phyloP scores from a whole-genome alignment of 2,329 filamentous ascomycete species.

The Amesomyces nigricolor region DNA sequence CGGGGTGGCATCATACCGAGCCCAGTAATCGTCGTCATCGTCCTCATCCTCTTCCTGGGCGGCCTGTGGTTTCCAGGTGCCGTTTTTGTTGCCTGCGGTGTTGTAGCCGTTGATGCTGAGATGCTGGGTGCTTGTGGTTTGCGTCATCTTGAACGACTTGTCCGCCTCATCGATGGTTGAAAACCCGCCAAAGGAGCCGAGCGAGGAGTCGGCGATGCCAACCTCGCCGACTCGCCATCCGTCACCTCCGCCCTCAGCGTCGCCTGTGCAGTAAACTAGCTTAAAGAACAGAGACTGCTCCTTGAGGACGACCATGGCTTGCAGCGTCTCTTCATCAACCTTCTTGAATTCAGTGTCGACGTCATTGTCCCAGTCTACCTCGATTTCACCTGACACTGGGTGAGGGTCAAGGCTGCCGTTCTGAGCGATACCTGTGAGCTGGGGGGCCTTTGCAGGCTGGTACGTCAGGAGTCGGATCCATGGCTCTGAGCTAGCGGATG shows the following conservation, averaged over 20 bases:
- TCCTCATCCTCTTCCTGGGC: slow-evolving; percentile 48
- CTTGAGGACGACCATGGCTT: slow-evolving; percentile 57
- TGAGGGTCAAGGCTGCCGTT: slow-evolving; percentile 68
- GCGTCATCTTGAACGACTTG: slow-evolving; percentile 40
- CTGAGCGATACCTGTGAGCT: slow-evolving; percentile 56
- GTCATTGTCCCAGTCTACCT: slow-evolving; percentile 64
- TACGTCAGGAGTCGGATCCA: slow-evolving; percentile 73
- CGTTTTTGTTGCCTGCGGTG: slow-evolving; percentile 7
- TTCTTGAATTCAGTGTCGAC: slow-evolving; percentile 58
- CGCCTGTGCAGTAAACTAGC: slow-evolving; percentile 64
- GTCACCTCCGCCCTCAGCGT: slow-evolving; percentile 50
- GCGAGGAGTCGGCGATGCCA: slow-evolving; percentile 49
- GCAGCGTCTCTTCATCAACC: slow-evolving; percentile 70
- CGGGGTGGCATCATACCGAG: slow-evolving; percentile 67
- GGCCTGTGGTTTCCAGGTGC: slow-evolving; percentile 22
- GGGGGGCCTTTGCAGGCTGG: slow-evolving; percentile 50
- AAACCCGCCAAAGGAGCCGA: slow-evolving; percentile 47
- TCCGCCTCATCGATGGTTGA: slow-evolving; percentile 56
- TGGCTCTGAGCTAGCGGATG: slow-evolving; percentile 52
- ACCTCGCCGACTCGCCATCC: slow-evolving; percentile 72
- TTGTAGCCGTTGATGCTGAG: slow-evolving; percentile 14
- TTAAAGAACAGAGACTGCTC: slow-evolving; percentile 57
- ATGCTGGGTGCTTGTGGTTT: slow-evolving; percentile 1
- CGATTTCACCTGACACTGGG: slow-evolving; percentile 72
- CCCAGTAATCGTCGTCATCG: slow-evolving; percentile 76